Conservation (phyloP, 78 protist genomes). For the Dictyostelium citrinum region DNA sequence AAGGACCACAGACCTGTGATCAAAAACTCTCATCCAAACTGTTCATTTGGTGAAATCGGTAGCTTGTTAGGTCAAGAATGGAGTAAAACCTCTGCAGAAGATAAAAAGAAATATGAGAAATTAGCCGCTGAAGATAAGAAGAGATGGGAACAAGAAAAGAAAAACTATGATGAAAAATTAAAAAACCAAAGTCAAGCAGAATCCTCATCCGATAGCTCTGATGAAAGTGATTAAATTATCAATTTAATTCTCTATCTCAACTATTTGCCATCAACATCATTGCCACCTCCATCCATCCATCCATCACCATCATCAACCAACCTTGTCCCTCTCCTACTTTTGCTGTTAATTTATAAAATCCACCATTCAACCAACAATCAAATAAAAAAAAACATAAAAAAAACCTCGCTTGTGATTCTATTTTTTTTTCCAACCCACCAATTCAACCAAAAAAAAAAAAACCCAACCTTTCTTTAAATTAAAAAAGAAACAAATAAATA, state of each 20-base stretch:
- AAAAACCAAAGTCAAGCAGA: not conserved
- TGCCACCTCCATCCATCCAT: not conserved
- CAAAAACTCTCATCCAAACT: slow-evolving; percentile 45
- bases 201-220: not conserved
- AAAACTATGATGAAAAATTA: slow-evolving; percentile 52
- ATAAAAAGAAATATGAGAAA: slow-evolving; percentile 51
- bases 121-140: slow-evolving; percentile 61
- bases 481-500: too few relatives aligned
- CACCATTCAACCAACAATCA: too few relatives aligned
- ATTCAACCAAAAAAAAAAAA: too few relatives aligned
- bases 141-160: slow-evolving; percentile 73
- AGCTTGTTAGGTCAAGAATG: slow-evolving; percentile 45
- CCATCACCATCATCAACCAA: not conserved
- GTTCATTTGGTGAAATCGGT: slow-evolving; percentile 68
- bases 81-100: slow-evolving; percentile 21
- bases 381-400: too few relatives aligned
- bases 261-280: not conserved
- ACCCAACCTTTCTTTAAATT: too few relatives aligned
- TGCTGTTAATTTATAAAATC: too few relatives aligned
- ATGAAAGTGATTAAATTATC: slow-evolving; percentile 1
- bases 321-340: too few relatives aligned
- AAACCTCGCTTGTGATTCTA: too few relatives aligned
- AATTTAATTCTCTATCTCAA: not conserved
- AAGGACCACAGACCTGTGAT: slow-evolving; percentile 46
- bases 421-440: too few relatives aligned